Conservation (phyloP, 495 filamentous ascomycete genomes). For the Penicillium silybi region DNA sequence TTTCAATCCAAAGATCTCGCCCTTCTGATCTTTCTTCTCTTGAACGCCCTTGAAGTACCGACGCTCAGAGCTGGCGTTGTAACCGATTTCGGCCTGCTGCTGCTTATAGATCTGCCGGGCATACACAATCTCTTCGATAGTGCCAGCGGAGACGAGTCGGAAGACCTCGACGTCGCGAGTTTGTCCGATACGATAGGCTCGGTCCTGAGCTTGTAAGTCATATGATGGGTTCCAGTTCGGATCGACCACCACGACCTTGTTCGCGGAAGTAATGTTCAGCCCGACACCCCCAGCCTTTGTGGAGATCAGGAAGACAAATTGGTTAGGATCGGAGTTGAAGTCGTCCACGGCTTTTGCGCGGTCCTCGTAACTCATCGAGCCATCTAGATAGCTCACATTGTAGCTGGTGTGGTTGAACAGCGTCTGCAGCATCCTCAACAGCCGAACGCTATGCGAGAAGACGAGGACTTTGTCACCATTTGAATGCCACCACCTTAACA, state of each 20-base stretch:
- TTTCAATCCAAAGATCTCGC: conserved; percentile 87
- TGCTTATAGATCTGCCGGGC: conserved; percentile 98
- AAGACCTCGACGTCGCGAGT: conserved; percentile 93
- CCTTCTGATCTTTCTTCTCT: conserved; percentile 73
- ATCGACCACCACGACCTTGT: conserved; percentile 97
- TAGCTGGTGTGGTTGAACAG: conserved; percentile 89
- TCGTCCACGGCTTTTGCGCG: conserved; percentile 74
- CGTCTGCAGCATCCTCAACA: conserved; percentile 80
- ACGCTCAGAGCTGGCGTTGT: conserved; percentile 86
- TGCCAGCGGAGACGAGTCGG: conserved; percentile 86
- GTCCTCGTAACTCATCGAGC: conserved; percentile 81
- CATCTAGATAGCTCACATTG: conserved; percentile 87
- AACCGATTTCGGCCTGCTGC: conserved; percentile 96
- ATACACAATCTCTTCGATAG: conserved; percentile 96
- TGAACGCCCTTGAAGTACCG: conserved; percentile 96
- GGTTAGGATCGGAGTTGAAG: conserved; percentile 83
- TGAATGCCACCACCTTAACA: conserved; percentile 83
- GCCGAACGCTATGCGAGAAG: conserved; percentile 83
- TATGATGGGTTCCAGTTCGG: conserved; percentile 96
- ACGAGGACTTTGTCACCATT: conserved; percentile 93
- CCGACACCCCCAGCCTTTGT: conserved; percentile 89
- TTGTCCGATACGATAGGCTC: conserved; percentile 95
- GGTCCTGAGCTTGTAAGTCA: conserved; percentile 93
- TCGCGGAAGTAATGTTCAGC: conserved; percentile 94
- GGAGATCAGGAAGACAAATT: conserved; percentile 95